These are phyloP conservation scores for Trichosporon sp. DNA, from an alignment of 1,284 basidiomycete genomes.

Conservation along the genomic window DNA sequence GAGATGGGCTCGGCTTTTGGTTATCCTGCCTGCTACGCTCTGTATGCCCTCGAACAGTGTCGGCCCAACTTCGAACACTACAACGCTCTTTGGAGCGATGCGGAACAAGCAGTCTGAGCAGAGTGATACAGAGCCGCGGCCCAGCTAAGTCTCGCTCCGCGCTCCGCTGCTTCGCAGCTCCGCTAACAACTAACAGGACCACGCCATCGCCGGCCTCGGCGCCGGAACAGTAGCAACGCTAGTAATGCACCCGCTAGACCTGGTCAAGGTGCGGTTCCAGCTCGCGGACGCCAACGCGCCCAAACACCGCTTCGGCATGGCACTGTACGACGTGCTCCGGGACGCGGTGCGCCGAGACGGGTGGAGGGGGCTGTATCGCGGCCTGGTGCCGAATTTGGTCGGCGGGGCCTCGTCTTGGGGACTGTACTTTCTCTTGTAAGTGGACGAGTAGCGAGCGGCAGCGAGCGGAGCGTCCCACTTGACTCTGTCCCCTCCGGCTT, in stretches of 20 bases:
- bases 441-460: slow-evolving; percentile 20
- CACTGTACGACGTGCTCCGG: slow-evolving; percentile 69
- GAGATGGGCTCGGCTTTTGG: not conserved
- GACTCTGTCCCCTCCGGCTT: too few relatives aligned
- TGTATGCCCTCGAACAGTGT: not conserved
- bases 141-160: too few relatives aligned
- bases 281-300: slow-evolving; percentile 60
- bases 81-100: not conserved
- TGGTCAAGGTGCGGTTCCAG: slow-evolving; percentile 93
- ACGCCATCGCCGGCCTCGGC: slow-evolving; percentile 87
- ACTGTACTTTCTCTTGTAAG: slow-evolving; percentile 93
- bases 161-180: not conserved
- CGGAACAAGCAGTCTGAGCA: not conserved
- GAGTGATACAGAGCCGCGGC: not conserved
- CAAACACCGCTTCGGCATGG: slow-evolving; percentile 61
- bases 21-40: not conserved
- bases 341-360: slow-evolving; percentile 73
- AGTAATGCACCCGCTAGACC: slow-evolving; percentile 96
- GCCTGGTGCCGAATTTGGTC: slow-evolving; percentile 82
- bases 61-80: not conserved
- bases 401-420: slow-evolving; percentile 99
- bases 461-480: not conserved
- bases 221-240: slow-evolving; percentile 89
- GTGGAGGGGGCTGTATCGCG: slow-evolving; percentile 82
- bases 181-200: slow-evolving; percentile 54